Conservation (phyloP, 345 rosid genomes). For the Ceriops zippeliana region DNA sequence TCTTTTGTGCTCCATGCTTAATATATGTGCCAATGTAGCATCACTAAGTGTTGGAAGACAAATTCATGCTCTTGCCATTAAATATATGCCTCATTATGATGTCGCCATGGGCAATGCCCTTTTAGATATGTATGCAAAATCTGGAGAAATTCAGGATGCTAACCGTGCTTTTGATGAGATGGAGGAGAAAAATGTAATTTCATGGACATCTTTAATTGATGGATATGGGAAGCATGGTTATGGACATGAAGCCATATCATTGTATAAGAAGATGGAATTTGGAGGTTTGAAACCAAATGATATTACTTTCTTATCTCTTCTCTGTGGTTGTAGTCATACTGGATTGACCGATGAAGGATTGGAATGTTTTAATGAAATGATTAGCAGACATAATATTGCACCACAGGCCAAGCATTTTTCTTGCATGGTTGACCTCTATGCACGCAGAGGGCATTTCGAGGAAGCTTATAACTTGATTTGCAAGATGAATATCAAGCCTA, state of each 20-base stretch:
- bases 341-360: slow-evolving; percentile 26
- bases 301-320: slow-evolving; percentile 29
- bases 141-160: slow-evolving; percentile 31
- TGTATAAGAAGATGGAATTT: slow-evolving; percentile 25
- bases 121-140: slow-evolving; percentile 31
- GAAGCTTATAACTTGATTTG: slow-evolving; percentile 17
- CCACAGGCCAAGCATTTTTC: slow-evolving; percentile 25
- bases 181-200: slow-evolving; percentile 27
- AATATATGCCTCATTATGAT: slow-evolving; percentile 40
- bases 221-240: slow-evolving; percentile 27
- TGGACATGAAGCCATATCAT: slow-evolving; percentile 23
- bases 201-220: slow-evolving; percentile 30
- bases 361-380: slow-evolving; percentile 24
- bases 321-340: slow-evolving; percentile 28
- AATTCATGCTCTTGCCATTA: slow-evolving; percentile 53
- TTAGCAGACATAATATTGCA: slow-evolving; percentile 14
- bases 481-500: slow-evolving; percentile 21
- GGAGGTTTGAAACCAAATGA: slow-evolving; percentile 29
- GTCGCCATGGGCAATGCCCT: slow-evolving; percentile 27
- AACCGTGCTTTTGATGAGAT: slow-evolving; percentile 21
- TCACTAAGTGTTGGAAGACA: slow-evolving; percentile 57
- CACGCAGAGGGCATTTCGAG: slow-evolving; percentile 26
- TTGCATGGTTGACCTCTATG: slow-evolving; percentile 24
- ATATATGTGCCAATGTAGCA: slow-evolving; percentile 50
- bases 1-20: slow-evolving; percentile 53